phyloP scores from a whole-genome alignment of 805 yeast genomes.

The Metschnikowia kofuensis region DNA sequence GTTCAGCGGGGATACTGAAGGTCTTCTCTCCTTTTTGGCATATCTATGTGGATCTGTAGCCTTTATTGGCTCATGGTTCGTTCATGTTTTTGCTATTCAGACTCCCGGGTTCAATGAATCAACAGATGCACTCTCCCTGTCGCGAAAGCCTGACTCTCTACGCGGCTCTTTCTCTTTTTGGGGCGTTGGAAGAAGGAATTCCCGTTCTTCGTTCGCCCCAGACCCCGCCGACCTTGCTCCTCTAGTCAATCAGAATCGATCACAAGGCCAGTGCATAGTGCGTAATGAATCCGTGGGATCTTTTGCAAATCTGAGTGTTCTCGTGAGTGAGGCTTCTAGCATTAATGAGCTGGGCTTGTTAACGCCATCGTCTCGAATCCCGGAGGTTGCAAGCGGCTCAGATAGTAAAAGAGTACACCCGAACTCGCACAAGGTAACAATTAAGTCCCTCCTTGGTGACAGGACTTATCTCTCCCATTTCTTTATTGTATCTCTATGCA shows the following conservation, averaged over 20 bases:
- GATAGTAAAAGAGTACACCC: background rate
- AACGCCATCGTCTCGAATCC: background rate
- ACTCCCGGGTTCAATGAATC: slow-evolving; percentile 1
- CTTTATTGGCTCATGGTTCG: slow-evolving; percentile 45
- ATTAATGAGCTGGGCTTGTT: slow-evolving; percentile 6
- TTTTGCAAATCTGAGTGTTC: slow-evolving; percentile 6
- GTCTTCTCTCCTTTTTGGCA: slow-evolving; percentile 54
- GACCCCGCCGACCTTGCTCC: slow-evolving; percentile 11
- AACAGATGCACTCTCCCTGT: background rate
- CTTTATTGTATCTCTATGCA: slow-evolving; percentile 51
- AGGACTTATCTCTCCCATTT: slow-evolving; percentile 49
- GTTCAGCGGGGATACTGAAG: slow-evolving; percentile 52
- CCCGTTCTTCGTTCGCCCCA: slow-evolving; percentile 11
- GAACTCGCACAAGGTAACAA: background rate
- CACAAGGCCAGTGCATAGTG: background rate
- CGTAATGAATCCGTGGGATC: slow-evolving; percentile 8
- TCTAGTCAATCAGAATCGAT: slow-evolving; percentile 4
- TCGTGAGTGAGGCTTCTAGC: slow-evolving; percentile 13
- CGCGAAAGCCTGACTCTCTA: slow-evolving; percentile 11
- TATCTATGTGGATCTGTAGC: slow-evolving; percentile 48
- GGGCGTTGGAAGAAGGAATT: slow-evolving; percentile 37
- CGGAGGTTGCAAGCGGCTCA: background rate
- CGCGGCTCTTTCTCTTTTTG: slow-evolving; percentile 39
- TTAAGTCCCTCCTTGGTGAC: slow-evolving; percentile 15
- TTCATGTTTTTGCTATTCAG: slow-evolving; percentile 29